phyloP scores from a whole-genome alignment of 2,329 filamentous ascomycete genomes.

The Fusarium torulosum region DNA sequence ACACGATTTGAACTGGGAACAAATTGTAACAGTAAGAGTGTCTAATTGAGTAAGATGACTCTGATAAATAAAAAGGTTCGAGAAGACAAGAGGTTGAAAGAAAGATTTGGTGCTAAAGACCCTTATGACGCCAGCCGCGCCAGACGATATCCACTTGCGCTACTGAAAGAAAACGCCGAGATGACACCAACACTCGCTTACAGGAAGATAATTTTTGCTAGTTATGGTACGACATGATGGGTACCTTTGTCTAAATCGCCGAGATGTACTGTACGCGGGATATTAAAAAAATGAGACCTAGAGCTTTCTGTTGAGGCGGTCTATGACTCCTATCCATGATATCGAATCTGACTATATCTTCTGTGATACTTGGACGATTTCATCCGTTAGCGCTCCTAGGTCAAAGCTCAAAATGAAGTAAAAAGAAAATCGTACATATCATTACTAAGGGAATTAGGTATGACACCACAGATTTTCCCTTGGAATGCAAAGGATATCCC shows the following conservation, averaged over 20 bases:
- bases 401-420: not conserved
- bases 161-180: constrained; percentile 21
- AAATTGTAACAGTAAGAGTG: not conserved
- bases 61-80: not conserved
- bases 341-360: not conserved
- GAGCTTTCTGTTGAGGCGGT: not conserved
- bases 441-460: no score
- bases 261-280: not conserved
- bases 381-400: not conserved
- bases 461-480: no score
- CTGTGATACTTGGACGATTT: not conserved
- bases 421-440: not conserved
- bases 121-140: constrained; percentile 35
- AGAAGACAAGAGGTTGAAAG: constrained; percentile 23
- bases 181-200: constrained; percentile 8
- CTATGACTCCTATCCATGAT: no score
- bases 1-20: not conserved
- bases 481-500: no score
- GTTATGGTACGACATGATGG: not conserved
- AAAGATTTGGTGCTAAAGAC: constrained; percentile 30
- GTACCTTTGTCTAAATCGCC: not conserved
- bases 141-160: constrained; percentile 33
- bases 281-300: not conserved
- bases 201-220: constrained; percentile 1
- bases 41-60: not conserved